Evolutionary conservation across 495 filamentous ascomycete species (phyloP), one percentile per base, ranked within the genome.

Genomic region (Hypoxylon fuscum): DNA sequence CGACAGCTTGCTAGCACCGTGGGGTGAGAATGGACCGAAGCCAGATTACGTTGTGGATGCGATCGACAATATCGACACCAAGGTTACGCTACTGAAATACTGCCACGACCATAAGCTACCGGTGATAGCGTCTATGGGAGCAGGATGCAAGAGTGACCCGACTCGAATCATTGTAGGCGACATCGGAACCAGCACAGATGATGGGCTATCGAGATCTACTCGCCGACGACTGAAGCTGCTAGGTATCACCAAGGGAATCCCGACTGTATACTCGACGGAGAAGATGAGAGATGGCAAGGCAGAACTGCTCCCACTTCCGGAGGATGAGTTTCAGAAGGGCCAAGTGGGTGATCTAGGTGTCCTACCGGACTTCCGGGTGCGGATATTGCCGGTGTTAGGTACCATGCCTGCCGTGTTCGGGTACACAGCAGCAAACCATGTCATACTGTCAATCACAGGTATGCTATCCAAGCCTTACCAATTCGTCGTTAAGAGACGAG

Each of bases 391-490:
- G 0, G 95, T 99, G 0, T 75, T 99, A 14, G 95, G 95, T 2
- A 98, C 95, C 0, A 97, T 99, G 93, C 95, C 95, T 1, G 93
- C 94, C 1, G 85, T 97, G 0, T 99, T 99, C 77, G 95, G 95
- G 11, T 90, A 96, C 55, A 88, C 87, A 1, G 82, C 89, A 21
- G 95, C 95, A 1, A 99, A 97, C 71, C 91, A 97, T 64, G 85
- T 98, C 32, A 91, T 98, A 55, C 82, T 95, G 60, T 85, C 88
- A 35, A 83, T 97, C n/a, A 81, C 92, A 1, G 78, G 78, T 79
- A 62, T 42, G 66, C 43, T 32, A 17, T 49, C 6, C 11, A 15
- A 8, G 7, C 21, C 25, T n/a, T 6, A 14, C 27, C 1, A 21
- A 10, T 45, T 12, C n/a, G n/a, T n/a, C n/a, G 35, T 15, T 14